A percentile compares a stretch with the other conserved stretches of the same genome.
phyloP scores from a whole-genome alignment of 2,329 filamentous ascomycete species.

The Coniochaeta sp. region DNA sequence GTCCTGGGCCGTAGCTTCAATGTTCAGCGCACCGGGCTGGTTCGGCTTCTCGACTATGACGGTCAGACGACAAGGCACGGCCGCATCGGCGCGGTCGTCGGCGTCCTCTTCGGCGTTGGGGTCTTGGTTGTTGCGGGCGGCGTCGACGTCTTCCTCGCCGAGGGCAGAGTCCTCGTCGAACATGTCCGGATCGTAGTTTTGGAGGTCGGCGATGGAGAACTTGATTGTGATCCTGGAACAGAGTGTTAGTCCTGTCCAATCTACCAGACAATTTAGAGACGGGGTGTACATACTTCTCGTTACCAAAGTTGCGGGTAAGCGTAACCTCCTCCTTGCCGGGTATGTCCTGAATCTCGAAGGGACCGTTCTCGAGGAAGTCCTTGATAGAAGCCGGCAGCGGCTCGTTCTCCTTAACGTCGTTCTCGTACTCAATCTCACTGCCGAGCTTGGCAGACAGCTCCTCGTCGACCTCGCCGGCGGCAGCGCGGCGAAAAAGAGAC shows the following conservation, averaged over 20 bases:
- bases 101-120: conserved; percentile 43
- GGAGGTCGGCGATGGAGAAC: conserved; percentile 79
- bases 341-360: conserved; percentile 76
- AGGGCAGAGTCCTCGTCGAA: conserved; percentile 48
- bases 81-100: conserved; percentile 42
- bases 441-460: conserved; percentile 83
- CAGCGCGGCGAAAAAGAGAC: conserved; percentile 31
- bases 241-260: conserved; percentile 6
- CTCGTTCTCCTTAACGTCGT: conserved; percentile 66
- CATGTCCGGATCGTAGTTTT: conserved; percentile 54
- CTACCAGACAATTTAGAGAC: not conserved
- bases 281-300: conserved; percentile 65
- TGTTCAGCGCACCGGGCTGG: conserved; percentile 71
- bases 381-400: conserved; percentile 70
- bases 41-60: conserved; percentile 82
- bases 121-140: conserved; percentile 49
- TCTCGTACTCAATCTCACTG: conserved; percentile 77
- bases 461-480: conserved; percentile 52
- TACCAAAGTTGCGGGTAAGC: conserved; percentile 72
- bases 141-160: conserved; percentile 43
- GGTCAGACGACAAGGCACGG: conserved; percentile 75
- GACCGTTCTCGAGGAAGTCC: conserved; percentile 80
- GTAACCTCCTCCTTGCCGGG: conserved; percentile 82
- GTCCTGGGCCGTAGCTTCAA: conserved; percentile 81
- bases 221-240: conserved; percentile 51